Conservation (phyloP, 352 stramenopile species). For the Pythium biforme region DNA sequence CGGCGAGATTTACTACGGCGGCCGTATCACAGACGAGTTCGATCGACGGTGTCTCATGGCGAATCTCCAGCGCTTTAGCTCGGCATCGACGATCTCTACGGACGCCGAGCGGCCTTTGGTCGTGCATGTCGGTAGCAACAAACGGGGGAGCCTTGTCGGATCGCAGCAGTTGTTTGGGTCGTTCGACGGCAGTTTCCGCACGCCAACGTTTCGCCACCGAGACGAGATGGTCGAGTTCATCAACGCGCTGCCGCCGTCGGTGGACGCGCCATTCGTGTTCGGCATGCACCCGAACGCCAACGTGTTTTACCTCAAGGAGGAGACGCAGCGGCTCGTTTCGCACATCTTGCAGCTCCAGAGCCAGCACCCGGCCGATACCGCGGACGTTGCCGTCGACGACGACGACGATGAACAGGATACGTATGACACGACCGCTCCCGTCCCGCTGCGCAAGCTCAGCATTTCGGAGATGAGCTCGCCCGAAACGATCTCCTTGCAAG, state of each 20-base stretch:
- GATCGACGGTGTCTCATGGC: constrained; percentile 69
- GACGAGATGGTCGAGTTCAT: constrained; percentile 50
- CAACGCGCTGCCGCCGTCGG: constrained; percentile 34
- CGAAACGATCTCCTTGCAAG: constrained; percentile 14
- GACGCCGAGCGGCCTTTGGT: background rate
- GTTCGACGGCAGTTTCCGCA: constrained; percentile 36
- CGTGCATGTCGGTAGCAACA: background rate
- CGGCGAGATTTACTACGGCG: constrained; percentile 81
- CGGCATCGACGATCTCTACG: constrained; percentile 19
- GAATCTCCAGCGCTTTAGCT: constrained; percentile 69
- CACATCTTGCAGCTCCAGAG: constrained; percentile 45
- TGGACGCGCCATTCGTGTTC: constrained; percentile 72
- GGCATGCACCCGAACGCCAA: constrained; percentile 83
- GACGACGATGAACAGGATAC: constrained; percentile 7
- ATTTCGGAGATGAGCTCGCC: background rate
- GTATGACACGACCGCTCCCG: background rate
- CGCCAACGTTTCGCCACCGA: constrained; percentile 39
- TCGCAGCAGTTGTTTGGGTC: constrained; percentile 26
- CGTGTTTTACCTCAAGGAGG: constrained; percentile 60
- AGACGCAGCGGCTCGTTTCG: constrained; percentile 42
- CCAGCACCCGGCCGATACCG: background rate
- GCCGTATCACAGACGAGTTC: constrained; percentile 80
- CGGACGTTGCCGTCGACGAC: background rate
- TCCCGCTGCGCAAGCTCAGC: background rate
- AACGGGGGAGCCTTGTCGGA: background rate